Evolutionary conservation across 2,329 filamentous ascomycete species (phyloP).

Genomic region (Penicillium sp.): DNA sequence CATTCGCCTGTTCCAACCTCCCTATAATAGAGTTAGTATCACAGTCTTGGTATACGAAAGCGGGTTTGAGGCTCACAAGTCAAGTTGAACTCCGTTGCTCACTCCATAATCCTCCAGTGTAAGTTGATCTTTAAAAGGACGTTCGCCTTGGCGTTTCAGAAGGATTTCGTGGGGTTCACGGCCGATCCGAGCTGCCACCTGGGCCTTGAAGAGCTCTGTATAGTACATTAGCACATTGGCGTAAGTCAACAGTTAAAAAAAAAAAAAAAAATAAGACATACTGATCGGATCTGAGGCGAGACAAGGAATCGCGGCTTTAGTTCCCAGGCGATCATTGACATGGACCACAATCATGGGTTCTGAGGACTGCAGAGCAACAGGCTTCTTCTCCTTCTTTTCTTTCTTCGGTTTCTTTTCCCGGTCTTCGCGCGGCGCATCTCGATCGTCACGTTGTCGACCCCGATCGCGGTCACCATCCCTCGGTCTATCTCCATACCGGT

Average conservation of each 20-base stretch:
- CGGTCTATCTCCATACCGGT: conserved; percentile 25
- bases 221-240: conserved; percentile 3
- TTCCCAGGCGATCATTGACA: conserved; percentile 91
- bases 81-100: conserved; percentile 72
- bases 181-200: conserved; percentile 86
- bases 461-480: conserved; percentile 46
- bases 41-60: not conserved
- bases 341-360: conserved; percentile 93
- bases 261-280: conserved; percentile 24
- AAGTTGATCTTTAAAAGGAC: conserved; percentile 89
- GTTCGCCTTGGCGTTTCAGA: conserved; percentile 84
- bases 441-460: conserved; percentile 27
- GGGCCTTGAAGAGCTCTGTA: conserved; percentile 74
- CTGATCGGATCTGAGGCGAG: conserved; percentile 77
- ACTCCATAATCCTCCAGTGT: conserved; percentile 91
- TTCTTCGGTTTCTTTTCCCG: conserved; percentile 43
- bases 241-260: not conserved
- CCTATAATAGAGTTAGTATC: conserved; percentile 31
- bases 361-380: conserved; percentile 38
- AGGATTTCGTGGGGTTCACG: conserved; percentile 88
- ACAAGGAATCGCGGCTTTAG: conserved; percentile 91
- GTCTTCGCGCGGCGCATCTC: conserved; percentile 31
- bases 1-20: conserved; percentile 50
- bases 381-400: conserved; percentile 40
- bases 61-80: conserved; percentile 38